Conservation (phyloP, 1,139 yeast genomes). For the Candida smagusa region DNA sequence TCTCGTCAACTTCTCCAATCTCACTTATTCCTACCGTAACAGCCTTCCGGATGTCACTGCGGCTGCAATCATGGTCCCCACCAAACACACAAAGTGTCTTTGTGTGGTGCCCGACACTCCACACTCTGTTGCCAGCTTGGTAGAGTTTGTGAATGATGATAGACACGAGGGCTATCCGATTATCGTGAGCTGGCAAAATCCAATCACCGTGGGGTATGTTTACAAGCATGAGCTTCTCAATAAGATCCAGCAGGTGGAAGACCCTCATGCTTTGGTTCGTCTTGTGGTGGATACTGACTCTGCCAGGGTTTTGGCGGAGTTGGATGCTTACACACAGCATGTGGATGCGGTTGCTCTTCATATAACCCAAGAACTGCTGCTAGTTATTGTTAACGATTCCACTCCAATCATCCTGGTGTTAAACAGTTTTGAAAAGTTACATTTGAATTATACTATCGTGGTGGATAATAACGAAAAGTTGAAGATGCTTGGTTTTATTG, state of each 20-base stretch:
- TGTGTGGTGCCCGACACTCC: slow-evolving; percentile 26
- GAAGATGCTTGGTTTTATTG: slow-evolving; percentile 39
- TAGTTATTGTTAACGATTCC: slow-evolving; percentile 50
- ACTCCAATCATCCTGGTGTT: slow-evolving; percentile 36
- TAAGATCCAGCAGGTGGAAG: slow-evolving; percentile 13
- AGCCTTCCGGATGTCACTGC: slow-evolving; percentile 35
- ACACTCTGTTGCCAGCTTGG: slow-evolving; percentile 21
- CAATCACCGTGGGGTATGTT: slow-evolving; percentile 36
- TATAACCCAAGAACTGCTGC: slow-evolving; percentile 76
- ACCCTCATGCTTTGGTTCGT: slow-evolving; percentile 14
- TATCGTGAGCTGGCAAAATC: slow-evolving; percentile 24
- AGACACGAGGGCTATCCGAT: slow-evolving; percentile 46
- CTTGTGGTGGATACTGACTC: slow-evolving; percentile 18
- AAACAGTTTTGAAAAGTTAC: slow-evolving; percentile 41
- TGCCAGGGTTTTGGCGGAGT: background rate
- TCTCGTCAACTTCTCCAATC: slow-evolving; percentile 31
- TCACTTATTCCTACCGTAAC: slow-evolving; percentile 27
- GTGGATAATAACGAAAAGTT: slow-evolving; percentile 15
- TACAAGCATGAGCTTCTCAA: slow-evolving; percentile 24
- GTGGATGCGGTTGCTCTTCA: slow-evolving; percentile 35
- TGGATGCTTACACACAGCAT: background rate
- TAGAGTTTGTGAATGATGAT: slow-evolving; percentile 25
- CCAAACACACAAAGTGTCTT: slow-evolving; percentile 25
- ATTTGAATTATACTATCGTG: slow-evolving; percentile 35
- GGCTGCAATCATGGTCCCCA: slow-evolving; percentile 32